phyloP scores from a whole-genome alignment of 106 monocot species.

The Phalaenopsis aphrodite region DNA sequence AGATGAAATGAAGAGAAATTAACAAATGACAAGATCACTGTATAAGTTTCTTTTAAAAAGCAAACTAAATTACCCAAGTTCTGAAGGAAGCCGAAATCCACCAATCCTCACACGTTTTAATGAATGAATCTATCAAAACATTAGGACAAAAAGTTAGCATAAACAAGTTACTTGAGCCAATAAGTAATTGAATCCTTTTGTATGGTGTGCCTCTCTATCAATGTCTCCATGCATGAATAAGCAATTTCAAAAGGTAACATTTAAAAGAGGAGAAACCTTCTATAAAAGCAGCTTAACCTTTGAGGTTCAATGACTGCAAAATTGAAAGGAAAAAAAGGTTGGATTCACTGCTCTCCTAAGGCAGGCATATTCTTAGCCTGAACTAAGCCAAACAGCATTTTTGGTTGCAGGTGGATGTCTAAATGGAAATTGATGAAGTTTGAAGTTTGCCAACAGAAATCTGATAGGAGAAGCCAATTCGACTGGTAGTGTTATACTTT shows the following conservation, averaged over 20 bases:
- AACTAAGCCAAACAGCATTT: neutral
- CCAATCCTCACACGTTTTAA: constrained; percentile 77
- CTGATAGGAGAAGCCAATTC: too few species aligned
- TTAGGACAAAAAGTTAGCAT: constrained; percentile 14
- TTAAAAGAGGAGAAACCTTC: too few species aligned
- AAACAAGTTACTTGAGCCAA: neutral
- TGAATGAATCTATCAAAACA: constrained; percentile 53
- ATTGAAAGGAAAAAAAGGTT: neutral
- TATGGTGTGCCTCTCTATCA: too few species aligned
- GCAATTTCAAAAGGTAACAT: too few species aligned
- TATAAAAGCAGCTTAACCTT: neutral
- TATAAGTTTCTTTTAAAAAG: neutral
- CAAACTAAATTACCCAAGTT: constrained; percentile 55
- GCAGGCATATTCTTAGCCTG: neutral
- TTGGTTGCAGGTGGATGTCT: neutral
- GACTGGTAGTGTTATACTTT: neutral
- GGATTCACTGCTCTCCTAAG: neutral
- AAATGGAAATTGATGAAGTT: neutral
- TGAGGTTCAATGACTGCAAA: neutral
- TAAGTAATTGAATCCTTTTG: neutral
- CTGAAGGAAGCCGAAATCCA: constrained; percentile 70
- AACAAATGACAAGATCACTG: neutral
- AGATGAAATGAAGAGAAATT: neutral
- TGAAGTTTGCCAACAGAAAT: neutral
- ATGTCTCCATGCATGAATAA: too few species aligned